These are phyloP conservation scores for Gymnopilus junonius DNA, from an alignment of 768 basidiomycete species.

Conservation along the genomic window DNA sequence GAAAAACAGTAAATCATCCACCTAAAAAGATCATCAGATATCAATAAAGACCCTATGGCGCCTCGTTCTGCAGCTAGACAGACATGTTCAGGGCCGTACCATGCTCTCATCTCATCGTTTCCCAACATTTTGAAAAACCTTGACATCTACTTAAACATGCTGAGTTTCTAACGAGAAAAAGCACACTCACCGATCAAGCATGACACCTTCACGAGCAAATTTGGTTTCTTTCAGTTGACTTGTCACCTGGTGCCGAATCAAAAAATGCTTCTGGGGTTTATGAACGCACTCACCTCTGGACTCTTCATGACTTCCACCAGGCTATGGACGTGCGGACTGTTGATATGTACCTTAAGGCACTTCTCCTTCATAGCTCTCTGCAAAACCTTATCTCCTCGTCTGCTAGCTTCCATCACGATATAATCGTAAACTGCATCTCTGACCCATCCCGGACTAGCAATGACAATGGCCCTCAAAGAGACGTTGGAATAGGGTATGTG, in stretches of 20 bases:
- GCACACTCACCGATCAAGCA: conserved; percentile 76
- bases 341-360: conserved; percentile 89
- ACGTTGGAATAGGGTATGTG: conserved; percentile 85
- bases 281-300: conserved; percentile 71
- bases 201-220: conserved; percentile 91
- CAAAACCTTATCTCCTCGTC: conserved; percentile 83
- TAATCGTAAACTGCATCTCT: conserved; percentile 86
- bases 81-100: conserved; percentile 98
- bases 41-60: conserved; percentile 91
- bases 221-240: conserved; percentile 91
- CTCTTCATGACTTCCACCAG: conserved; percentile 93
- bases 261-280: neutral
- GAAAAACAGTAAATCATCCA: conserved; percentile 30
- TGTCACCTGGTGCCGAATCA: conserved; percentile 53
- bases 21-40: conserved; percentile 96
- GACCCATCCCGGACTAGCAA: conserved; percentile 97
- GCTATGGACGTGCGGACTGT: conserved; percentile 94
- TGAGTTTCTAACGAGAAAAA: neutral
- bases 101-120: conserved; percentile 92
- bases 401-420: conserved; percentile 80
- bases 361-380: conserved; percentile 78
- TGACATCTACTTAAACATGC: conserved; percentile 2
- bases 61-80: conserved; percentile 89
- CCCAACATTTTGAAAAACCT: conserved; percentile 99
- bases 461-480: conserved; percentile 85